Base-by-base conservation (phyloP, 495 filamentous ascomycete species). In the Hypomontagnella submonticulosa region DNA sequence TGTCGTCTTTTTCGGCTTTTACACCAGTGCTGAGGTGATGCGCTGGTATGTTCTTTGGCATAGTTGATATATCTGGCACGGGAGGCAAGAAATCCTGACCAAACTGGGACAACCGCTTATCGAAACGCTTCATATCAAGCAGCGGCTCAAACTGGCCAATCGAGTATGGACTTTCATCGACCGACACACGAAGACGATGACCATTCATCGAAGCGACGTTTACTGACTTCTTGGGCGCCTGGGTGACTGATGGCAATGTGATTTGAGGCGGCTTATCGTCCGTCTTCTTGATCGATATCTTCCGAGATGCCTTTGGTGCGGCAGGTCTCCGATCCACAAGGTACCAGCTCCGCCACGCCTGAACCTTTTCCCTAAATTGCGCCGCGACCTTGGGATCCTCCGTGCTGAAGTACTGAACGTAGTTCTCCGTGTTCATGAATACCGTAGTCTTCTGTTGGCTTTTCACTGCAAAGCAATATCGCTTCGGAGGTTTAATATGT, bases 331-430 rank as follows among this genome's bases (percentile, higher is more conserved):
- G 76, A 87, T 81, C 60, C 27, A 91, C 87, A 16, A 97, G 71
- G 72, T 96, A 95, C 92, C 93, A 92, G 74, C 90, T 93, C 56
- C 95, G 81, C 94, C 92, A 97, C 42, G 79, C 77, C 61, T 95
- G 90, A 2, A 96, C 82, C 4, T 83, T 80, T 30, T 80, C 77
- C 71, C 90, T 88, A 80, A 91, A 97, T 23, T 80, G 76, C 18
- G 83, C 80, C 1, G 90, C 90, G 4, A 89, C 73, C 1, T 79
- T 67, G 11, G 81, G 79, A 63, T 97, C 90, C 13, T 90, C 90
- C 6, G 89, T 92, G 40, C 86, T 86, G 76, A 99, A 96, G 74
- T 93, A 97, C 63, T 98, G 94, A 9, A 96, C 88, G 73, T 91
- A 99, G 57, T 93, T 92, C 19, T 90, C 86, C 0, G 88, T 90